Evolutionary conservation across 768 basidiomycete species (phyloP).

Genomic region (Trametes meyenii): DNA sequence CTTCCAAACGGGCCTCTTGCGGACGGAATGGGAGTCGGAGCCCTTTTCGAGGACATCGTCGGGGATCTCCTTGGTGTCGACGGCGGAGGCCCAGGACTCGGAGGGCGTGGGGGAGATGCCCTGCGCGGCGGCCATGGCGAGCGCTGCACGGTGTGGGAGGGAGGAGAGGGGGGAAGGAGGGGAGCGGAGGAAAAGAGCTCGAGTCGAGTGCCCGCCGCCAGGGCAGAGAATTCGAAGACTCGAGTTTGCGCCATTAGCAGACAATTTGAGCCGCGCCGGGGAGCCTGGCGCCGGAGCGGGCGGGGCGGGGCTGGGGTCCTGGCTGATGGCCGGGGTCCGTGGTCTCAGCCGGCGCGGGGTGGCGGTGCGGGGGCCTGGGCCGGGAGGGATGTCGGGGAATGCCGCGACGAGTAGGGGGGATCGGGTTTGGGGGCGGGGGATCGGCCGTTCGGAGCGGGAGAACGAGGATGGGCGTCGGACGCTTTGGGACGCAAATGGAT

Average conservation of each 20-base stretch:
- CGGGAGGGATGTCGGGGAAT: conserved; percentile 1
- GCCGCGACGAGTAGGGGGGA: conserved; percentile 8
- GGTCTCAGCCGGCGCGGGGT: neutral
- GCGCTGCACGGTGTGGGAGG: neutral
- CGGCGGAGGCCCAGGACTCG: conserved; percentile 15
- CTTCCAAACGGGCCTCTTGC: conserved; percentile 24
- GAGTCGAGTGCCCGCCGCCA: too few species aligned
- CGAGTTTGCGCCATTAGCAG: too few species aligned
- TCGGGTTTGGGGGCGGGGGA: neutral
- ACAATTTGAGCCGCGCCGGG: too few species aligned
- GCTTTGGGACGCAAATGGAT: too few species aligned
- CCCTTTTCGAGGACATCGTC: conserved; percentile 20
- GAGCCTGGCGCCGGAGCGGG: too few species aligned
- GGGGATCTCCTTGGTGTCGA: conserved; percentile 9
- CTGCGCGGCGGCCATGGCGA: conserved; percentile 1
- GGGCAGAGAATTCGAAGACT: too few species aligned
- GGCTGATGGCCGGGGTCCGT: neutral
- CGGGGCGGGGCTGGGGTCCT: neutral
- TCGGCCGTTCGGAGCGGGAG: conserved; percentile 10
- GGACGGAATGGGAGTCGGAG: neutral
- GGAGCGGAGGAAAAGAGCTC: too few species aligned
- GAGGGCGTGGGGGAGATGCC: conserved; percentile 1
- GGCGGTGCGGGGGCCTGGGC: neutral
- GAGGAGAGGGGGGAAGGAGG: neutral
- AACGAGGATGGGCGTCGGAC: too few species aligned